Evolutionary conservation across 345 rosid species (phyloP).

Genomic region (Populus davidiana): DNA sequence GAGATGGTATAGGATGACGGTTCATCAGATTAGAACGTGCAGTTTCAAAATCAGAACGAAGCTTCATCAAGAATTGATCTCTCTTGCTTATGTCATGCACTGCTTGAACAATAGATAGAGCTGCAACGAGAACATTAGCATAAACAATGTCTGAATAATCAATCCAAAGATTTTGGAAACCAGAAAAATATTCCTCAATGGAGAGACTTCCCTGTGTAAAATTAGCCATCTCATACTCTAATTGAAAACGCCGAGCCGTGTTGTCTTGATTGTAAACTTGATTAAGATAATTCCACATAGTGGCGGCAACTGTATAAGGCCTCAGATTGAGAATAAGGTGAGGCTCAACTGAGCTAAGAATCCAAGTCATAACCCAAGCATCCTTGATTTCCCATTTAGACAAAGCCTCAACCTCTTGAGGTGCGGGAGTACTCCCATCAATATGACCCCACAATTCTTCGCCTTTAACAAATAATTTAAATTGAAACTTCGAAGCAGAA

Average conservation of each 20-base stretch:
- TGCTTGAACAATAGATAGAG: neutral
- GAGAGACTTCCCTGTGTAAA: neutral
- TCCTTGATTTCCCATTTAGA: neutral
- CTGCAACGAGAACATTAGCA: neutral
- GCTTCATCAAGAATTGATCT: neutral
- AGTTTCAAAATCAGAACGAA: neutral
- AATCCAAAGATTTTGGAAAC: constrained; percentile 1
- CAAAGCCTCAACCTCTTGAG: no score
- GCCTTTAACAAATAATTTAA: no score
- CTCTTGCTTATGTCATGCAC: neutral
- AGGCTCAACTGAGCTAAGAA: neutral
- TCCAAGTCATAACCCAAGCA: constrained; percentile 8
- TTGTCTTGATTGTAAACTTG: constrained; percentile 6
- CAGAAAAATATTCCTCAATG: constrained; percentile 9
- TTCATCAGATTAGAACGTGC: neutral
- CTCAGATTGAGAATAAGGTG: neutral
- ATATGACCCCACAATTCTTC: no score
- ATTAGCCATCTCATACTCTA: neutral
- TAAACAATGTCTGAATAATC: neutral
- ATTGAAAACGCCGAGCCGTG: neutral
- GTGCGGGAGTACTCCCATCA: no score
- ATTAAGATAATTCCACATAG: constrained; percentile 8
- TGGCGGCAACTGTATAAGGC: neutral
- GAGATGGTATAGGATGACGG: neutral
- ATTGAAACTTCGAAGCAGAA: no score